A percentile compares a stretch with the other conserved stretches of the same genome.
Evolutionary conservation across 2,329 filamentous ascomycete species (phyloP).

Genomic region (Aspergillus hortae): DNA sequence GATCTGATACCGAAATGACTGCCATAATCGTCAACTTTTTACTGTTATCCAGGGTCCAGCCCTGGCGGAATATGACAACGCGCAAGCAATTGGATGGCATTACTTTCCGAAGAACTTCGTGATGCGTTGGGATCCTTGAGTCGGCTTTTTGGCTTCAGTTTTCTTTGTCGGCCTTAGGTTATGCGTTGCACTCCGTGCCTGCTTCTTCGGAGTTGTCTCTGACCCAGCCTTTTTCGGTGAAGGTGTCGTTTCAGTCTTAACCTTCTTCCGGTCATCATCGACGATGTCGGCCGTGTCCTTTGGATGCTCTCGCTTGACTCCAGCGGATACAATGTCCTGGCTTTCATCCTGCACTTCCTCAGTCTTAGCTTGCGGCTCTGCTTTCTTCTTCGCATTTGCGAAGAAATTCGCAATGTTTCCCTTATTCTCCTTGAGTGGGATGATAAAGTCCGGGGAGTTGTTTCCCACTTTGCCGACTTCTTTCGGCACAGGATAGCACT

Average conservation of each 20-base stretch:
- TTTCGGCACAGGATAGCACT: slow-evolving; percentile 79
- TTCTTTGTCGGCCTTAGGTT: slow-evolving; percentile 50
- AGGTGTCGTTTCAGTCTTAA: slow-evolving; percentile 17
- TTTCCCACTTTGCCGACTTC: slow-evolving; percentile 95
- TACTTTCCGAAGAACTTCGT: slow-evolving; percentile 48
- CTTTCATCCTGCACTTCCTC: slow-evolving; percentile 12
- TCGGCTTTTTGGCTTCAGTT: slow-evolving; percentile 37
- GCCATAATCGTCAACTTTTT: not conserved
- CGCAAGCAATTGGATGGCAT: slow-evolving; percentile 1
- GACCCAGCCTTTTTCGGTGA: slow-evolving; percentile 38
- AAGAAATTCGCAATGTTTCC: slow-evolving; percentile 95
- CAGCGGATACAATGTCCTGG: slow-evolving; percentile 51
- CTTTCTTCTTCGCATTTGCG: slow-evolving; percentile 48
- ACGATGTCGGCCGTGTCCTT: slow-evolving; percentile 28
- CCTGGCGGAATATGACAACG: slow-evolving; percentile 1
- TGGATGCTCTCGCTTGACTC: slow-evolving; percentile 48
- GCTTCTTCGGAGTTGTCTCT: slow-evolving; percentile 32
- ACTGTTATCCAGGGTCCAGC: not conserved
- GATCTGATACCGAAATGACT: not conserved
- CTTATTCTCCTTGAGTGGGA: slow-evolving; percentile 85
- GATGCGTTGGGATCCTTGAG: slow-evolving; percentile 51
- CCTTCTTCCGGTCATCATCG: slow-evolving; percentile 20
- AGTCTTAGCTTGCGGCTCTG: slow-evolving; percentile 24
- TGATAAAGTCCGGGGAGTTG: slow-evolving; percentile 76
- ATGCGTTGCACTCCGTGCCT: slow-evolving; percentile 55